Conservation (phyloP, 202 grass and related monocot genomes). For the Panicum virgatum region DNA sequence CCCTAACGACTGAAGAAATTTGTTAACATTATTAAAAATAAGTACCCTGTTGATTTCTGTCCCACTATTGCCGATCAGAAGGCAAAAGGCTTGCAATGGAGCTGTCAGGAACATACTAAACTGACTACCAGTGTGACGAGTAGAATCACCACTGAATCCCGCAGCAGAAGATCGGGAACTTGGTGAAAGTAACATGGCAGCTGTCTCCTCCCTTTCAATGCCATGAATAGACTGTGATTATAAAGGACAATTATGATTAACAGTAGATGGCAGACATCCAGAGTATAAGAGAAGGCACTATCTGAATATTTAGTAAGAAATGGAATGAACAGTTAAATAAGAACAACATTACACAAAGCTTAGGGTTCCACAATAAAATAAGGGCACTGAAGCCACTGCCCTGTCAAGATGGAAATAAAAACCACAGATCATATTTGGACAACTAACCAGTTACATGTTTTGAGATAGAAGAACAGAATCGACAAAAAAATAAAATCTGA, state of each 20-base stretch:
- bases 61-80: conserved; percentile 64
- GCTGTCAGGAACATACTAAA: conserved; percentile 97
- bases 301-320: not conserved
- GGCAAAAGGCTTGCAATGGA: conserved; percentile 94
- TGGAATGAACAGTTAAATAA: not conserved
- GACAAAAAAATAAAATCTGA: not conserved
- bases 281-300: conserved; percentile 1
- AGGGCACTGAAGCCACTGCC: not conserved
- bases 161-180: conserved; percentile 50
- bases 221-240: conserved; percentile 68
- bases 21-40: conserved; percentile 20
- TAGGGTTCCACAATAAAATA: not conserved
- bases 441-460: not conserved
- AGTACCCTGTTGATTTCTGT: conserved; percentile 62
- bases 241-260: conserved; percentile 21
- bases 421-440: conserved; percentile 1
- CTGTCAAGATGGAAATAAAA: not conserved
- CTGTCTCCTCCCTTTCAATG: conserved; percentile 77
- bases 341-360: conserved; percentile 10
- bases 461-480: not conserved
- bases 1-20: conserved; percentile 33
- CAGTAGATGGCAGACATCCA: conserved; percentile 8
- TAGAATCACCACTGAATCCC: conserved; percentile 54
- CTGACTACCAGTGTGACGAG: conserved; percentile 65
- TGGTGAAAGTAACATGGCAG: conserved; percentile 85